These are phyloP conservation scores for Lathyrus tuberosus DNA, from an alignment of 306 rosid genomes.

Conservation along the genomic window DNA sequence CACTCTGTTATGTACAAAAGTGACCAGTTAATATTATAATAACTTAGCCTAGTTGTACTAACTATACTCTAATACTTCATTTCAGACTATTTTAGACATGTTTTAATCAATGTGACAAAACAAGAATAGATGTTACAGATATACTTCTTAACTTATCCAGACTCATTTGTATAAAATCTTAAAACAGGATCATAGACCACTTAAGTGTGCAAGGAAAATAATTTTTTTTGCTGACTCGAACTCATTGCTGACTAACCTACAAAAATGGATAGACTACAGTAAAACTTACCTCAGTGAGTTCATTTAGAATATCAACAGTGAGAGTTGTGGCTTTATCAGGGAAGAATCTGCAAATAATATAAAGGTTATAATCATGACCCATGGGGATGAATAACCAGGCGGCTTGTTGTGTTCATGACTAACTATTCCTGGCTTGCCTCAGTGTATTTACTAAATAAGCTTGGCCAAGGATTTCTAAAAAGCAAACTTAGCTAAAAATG, in stretches of 20 bases:
- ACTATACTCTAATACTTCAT: too few relatives aligned
- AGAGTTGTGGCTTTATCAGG: conserved; percentile 78
- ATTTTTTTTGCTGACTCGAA: conserved; percentile 1
- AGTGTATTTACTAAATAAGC: too few relatives aligned
- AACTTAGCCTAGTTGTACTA: not conserved
- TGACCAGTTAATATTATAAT: not conserved
- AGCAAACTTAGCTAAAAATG: too few relatives aligned
- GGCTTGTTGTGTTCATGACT: not conserved
- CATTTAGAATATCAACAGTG: conserved; percentile 70
- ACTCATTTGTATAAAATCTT: conserved; percentile 16
- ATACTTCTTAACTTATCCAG: conserved; percentile 11
- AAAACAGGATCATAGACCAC: conserved; percentile 23
- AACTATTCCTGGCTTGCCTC: too few relatives aligned
- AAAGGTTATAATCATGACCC: conserved; percentile 25
- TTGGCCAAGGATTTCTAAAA: too few relatives aligned
- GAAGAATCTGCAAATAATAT: conserved; percentile 70
- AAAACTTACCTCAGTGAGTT: conserved; percentile 73
- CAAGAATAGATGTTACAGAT: too few relatives aligned
- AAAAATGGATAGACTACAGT: conserved; percentile 25
- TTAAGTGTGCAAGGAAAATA: conserved; percentile 4
- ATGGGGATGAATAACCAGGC: not conserved
- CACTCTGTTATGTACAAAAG: not conserved
- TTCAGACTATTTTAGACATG: too few relatives aligned
- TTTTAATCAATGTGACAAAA: too few relatives aligned
- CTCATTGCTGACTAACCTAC: not conserved